A percentile compares a stretch with the other conserved stretches of the same genome.
Conservation (phyloP, 352 stramenopile genomes). For the Pythium chondricola region DNA sequence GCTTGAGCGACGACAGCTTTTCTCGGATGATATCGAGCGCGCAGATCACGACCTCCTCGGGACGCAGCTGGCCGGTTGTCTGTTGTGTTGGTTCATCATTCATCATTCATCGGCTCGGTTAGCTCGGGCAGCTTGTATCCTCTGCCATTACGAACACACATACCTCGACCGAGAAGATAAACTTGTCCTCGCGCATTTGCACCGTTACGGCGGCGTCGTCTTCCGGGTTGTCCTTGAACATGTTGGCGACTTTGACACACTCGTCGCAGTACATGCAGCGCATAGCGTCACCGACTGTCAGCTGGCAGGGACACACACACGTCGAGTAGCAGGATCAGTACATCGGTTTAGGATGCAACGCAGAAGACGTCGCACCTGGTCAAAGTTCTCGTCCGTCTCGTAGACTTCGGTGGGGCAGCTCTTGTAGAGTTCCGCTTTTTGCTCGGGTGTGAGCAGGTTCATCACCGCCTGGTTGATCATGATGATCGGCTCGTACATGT, state of each 20-base stretch:
- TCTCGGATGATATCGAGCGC: conserved; percentile 83
- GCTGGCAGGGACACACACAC: conserved; percentile 13
- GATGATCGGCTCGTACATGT: conserved; percentile 90
- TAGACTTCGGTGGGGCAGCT: conserved; percentile 93
- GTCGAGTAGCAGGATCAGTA: too few relatives aligned
- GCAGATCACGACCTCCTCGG: conserved; percentile 83
- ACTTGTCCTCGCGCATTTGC: conserved; percentile 88
- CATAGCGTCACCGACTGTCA: conserved; percentile 61
- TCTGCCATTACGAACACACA: background rate
- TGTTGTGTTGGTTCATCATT: conserved; percentile 11
- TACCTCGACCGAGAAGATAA: conserved; percentile 96
- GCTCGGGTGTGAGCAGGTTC: conserved; percentile 90
- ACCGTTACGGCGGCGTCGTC: conserved; percentile 92
- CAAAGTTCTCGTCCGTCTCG: conserved; percentile 90
- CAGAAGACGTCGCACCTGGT: conserved; percentile 53
- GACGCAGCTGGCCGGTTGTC: conserved; percentile 80
- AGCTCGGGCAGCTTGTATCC: background rate
- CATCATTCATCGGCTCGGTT: background rate
- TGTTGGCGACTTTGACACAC: conserved; percentile 89
- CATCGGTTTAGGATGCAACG: too few relatives aligned
- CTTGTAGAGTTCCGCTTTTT: conserved; percentile 95
- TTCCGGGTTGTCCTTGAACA: conserved; percentile 93
- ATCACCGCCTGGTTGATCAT: conserved; percentile 89
- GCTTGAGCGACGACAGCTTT: conserved; percentile 80
- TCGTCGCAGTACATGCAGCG: conserved; percentile 95